Evolutionary conservation across 192 early-diverging fungal species (phyloP).

Genomic region (Gamsiella multidivaricata): DNA sequence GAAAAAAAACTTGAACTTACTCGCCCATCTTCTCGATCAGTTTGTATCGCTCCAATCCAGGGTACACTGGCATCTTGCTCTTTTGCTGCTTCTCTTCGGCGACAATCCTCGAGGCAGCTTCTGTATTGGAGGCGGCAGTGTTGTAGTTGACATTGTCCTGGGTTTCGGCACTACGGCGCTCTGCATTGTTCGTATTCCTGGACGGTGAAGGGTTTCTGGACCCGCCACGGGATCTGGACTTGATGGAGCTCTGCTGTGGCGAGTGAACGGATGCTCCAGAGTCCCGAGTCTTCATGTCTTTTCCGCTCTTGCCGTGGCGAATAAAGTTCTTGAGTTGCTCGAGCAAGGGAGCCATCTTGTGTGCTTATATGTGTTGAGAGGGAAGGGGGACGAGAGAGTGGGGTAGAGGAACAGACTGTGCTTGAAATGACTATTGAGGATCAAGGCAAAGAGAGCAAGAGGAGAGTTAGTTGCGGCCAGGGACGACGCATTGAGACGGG

Average conservation of each 20-base stretch:
- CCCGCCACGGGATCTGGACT: conserved; percentile 12
- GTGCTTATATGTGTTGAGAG: not conserved
- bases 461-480: no score
- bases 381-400: not conserved
- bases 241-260: not conserved
- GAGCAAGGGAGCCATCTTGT: conserved; percentile 49
- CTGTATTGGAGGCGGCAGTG: conserved; percentile 52
- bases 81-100: conserved; percentile 64
- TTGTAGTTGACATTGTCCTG: not conserved
- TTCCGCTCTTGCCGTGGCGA: conserved; percentile 57
- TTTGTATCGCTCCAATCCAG: conserved; percentile 67
- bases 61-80: conserved; percentile 63
- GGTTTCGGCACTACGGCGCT: not conserved
- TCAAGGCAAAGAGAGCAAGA: no score
- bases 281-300: conserved; percentile 45
- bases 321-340: conserved; percentile 63
- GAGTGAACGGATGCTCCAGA: conserved; percentile 17
- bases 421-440: not conserved
- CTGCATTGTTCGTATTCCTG: conserved; percentile 11
- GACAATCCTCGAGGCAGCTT: conserved; percentile 59
- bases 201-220: conserved; percentile 28
- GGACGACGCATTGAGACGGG: no score
- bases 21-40: conserved; percentile 77
- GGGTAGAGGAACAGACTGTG: not conserved
- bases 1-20: conserved; percentile 68